Base-by-base conservation (phyloP, 345 rosid genomes). In the Gossypium mustelinum region DNA sequence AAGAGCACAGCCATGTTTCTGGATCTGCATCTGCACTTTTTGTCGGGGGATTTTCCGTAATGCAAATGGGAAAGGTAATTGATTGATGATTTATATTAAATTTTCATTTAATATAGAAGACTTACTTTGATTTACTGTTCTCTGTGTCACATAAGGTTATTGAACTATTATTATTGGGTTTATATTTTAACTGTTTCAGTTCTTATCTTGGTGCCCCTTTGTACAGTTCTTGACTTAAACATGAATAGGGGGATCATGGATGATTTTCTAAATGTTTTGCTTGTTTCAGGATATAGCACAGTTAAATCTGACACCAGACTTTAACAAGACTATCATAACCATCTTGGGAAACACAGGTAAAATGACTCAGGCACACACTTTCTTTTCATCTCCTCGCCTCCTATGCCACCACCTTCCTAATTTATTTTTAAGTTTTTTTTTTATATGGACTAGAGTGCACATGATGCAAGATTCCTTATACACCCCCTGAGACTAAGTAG, bases 1-100 rank as follows among this genome's bases (percentile, higher is more conserved):
- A 77, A 79, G 93, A 88, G 79, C 82, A 82, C 57, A 77, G 73
- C 54, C 83, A 86, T 79, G 80, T 88, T 75, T 86, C 89, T 61
- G 97, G 91, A 77, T 89, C 98, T 72, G 87, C 92, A 73, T 88
- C 97, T 73, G 97, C 94, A 70, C 84, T 89, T 83, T 90, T 94
- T 77, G 73, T 90, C 57, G 97, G 98, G 77, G 98, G 98, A 61
- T 94, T 94, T 81, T 87, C 97, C 63, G 81, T 94, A 70, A 22
- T 84, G 82, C 91, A 85, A 73, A 82, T 84, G 85, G 84, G 76
- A 74, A 82, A 89, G 97, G 98, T 94, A 79, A 83, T 75, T 44
- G 68, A 43, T 69, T 79, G 59, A 56, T 73, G 22, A 51, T 60
- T 47, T 73, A 24, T 34, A 12, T 62, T n/a, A n/a, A 18, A 8